Conservation (phyloP, 257 asterid species). For the Paulownia fortunei region DNA sequence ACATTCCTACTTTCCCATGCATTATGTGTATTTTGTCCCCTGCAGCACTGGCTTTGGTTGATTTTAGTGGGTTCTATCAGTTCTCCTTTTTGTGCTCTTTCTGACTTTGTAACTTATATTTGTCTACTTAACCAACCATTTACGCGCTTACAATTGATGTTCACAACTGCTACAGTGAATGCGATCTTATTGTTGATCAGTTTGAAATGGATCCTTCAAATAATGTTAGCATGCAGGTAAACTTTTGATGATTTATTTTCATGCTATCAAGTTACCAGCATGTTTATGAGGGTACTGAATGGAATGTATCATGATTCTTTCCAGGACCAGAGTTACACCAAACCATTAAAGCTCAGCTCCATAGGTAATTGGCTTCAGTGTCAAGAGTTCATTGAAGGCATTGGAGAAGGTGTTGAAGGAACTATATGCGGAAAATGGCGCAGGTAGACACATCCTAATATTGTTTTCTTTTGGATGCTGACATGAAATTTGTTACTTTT, state of each 20-base stretch:
- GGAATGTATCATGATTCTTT: slow-evolving; percentile 16
- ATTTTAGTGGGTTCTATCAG: neutral
- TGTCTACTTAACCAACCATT: slow-evolving; percentile 9
- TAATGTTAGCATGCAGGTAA: slow-evolving; percentile 45
- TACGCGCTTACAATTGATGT: slow-evolving; percentile 18
- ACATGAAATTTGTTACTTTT: neutral
- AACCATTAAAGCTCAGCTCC: slow-evolving; percentile 36
- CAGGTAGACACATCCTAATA: slow-evolving; percentile 42
- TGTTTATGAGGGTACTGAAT: slow-evolving; percentile 15
- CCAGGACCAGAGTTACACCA: slow-evolving; percentile 41
- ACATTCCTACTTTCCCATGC: too few relatives aligned
- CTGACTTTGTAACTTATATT: neutral
- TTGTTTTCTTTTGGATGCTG: neutral
- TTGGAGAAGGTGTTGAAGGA: slow-evolving; percentile 51
- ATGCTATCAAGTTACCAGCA: slow-evolving; percentile 9
- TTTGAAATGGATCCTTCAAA: slow-evolving; percentile 39
- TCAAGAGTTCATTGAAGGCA: slow-evolving; percentile 48
- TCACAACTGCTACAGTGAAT: slow-evolving; percentile 45
- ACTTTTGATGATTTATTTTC: slow-evolving; percentile 16
- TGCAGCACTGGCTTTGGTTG: neutral
- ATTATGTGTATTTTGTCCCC: neutral
- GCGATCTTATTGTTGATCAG: slow-evolving; percentile 41
- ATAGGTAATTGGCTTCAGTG: slow-evolving; percentile 72
- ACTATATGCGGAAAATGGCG: slow-evolving; percentile 73
- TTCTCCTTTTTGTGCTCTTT: neutral